Conservation (phyloP, 371 early-diverging fungal genomes). For the Capillidium rhysosporum region DNA sequence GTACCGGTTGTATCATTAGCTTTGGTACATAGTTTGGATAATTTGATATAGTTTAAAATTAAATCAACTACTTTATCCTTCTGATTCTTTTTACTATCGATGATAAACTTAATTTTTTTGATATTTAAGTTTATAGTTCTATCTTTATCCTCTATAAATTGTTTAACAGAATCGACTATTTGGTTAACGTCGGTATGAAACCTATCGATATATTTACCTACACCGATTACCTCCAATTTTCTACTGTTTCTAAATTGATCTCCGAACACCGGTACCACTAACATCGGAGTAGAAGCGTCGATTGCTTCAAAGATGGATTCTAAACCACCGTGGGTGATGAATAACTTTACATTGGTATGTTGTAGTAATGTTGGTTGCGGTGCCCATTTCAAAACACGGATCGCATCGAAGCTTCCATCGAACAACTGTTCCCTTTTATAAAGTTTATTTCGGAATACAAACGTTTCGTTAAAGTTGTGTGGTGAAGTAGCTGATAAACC, state of each 20-base stretch:
- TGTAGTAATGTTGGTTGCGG: conserved; percentile 6
- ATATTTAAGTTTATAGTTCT: not conserved
- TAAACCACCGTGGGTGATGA: conserved; percentile 7
- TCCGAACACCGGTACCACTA: conserved; percentile 1
- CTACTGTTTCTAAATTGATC: conserved; percentile 6
- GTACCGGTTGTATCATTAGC: not conserved
- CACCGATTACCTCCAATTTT: not conserved
- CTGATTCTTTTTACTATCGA: not conserved
- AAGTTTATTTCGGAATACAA: not conserved
- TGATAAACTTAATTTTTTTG: not conserved
- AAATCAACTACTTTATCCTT: not conserved
- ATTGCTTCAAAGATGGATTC: not conserved
- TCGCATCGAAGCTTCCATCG: not conserved
- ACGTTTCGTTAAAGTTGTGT: not conserved
- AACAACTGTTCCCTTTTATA: not conserved
- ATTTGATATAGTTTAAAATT: not conserved
- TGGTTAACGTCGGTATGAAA: not conserved
- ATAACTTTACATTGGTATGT: conserved; percentile 3
- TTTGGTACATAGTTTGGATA: not conserved
- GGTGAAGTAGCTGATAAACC: not conserved
- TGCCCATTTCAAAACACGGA: not conserved
- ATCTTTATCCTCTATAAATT: not conserved
- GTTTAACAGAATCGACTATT: not conserved
- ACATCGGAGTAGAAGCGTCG: not conserved
- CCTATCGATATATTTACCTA: not conserved